Evolutionary conservation across 305 asterid species (phyloP).

Genomic region (Solanum chacoense): DNA sequence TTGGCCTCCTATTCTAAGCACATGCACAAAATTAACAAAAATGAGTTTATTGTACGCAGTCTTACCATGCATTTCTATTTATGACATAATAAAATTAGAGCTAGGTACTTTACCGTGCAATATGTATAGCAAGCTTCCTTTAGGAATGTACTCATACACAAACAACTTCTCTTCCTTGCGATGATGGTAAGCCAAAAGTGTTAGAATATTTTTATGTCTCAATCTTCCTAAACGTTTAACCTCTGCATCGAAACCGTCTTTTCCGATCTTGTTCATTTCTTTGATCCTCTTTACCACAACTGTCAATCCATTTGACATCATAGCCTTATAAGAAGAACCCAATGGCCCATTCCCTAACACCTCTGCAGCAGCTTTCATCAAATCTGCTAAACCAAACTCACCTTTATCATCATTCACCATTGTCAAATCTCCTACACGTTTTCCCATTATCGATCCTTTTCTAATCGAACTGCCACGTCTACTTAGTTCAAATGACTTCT

Average conservation of each 20-base stretch:
- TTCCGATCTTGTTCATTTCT: slow-evolving; percentile 35
- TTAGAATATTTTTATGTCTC: slow-evolving; percentile 43
- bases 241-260: slow-evolving; percentile 52
- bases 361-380: slow-evolving; percentile 83
- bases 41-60: background rate
- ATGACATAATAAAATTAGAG: background rate
- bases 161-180: slow-evolving; percentile 70
- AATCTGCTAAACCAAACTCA: slow-evolving; percentile 52
- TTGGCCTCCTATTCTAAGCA: background rate
- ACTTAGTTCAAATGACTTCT: background rate
- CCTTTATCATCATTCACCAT: slow-evolving; percentile 46
- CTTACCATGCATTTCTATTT: background rate
- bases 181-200: slow-evolving; percentile 66
- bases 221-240: slow-evolving; percentile 50
- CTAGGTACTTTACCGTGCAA: slow-evolving; percentile 45
- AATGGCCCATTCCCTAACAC: slow-evolving; percentile 52
- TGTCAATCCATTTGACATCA: slow-evolving; percentile 37
- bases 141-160: slow-evolving; percentile 44
- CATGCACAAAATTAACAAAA: background rate
- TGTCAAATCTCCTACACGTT: slow-evolving; percentile 34
- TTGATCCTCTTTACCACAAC: slow-evolving; percentile 74
- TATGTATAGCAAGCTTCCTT: slow-evolving; percentile 40
- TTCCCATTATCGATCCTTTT: background rate
- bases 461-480: slow-evolving; percentile 19
- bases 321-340: slow-evolving; percentile 63